These are phyloP conservation scores for Verticillium albo-atrum DNA, from an alignment of 2,329 filamentous ascomycete genomes.

Conservation along the genomic window DNA sequence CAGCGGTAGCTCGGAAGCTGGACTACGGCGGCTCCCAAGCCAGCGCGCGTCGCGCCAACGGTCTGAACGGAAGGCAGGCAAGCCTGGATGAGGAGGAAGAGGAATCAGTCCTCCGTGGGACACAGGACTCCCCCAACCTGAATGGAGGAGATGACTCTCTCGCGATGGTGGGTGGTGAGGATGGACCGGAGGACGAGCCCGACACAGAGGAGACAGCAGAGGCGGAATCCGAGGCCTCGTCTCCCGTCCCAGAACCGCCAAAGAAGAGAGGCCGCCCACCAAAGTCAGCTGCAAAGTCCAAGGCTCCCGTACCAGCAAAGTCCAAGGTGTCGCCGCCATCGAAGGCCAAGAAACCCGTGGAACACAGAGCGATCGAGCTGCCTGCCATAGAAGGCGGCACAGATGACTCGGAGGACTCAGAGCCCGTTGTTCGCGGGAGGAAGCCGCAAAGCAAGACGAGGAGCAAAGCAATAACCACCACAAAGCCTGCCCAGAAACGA, in stretches of 20 bases:
- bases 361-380: not conserved
- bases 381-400: not conserved
- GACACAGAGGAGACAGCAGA: constrained; percentile 17
- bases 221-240: not conserved
- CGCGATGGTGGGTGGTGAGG: constrained; percentile 30
- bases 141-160: constrained; percentile 34
- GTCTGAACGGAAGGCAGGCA: constrained; percentile 11
- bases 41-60: constrained; percentile 15
- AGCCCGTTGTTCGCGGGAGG: constrained; percentile 13
- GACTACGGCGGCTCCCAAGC: constrained; percentile 38
- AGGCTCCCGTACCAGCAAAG: not conserved
- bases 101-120: constrained; percentile 14
- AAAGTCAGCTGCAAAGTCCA: not conserved
- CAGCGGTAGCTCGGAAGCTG: constrained; percentile 47
- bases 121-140: constrained; percentile 18
- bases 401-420: constrained; percentile 6
- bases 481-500: constrained; percentile 6
- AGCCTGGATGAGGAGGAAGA: constrained; percentile 18
- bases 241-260: not conserved
- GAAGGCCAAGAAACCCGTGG: not conserved
- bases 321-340: not conserved
- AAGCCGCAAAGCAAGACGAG: constrained; percentile 5
- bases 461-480: not conserved
- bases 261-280: not conserved
- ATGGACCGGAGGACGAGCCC: constrained; percentile 21